These are phyloP conservation scores for Chlamydomonas asymmetrica DNA, from an alignment of 139 green algal species.

Conservation along the genomic window DNA sequence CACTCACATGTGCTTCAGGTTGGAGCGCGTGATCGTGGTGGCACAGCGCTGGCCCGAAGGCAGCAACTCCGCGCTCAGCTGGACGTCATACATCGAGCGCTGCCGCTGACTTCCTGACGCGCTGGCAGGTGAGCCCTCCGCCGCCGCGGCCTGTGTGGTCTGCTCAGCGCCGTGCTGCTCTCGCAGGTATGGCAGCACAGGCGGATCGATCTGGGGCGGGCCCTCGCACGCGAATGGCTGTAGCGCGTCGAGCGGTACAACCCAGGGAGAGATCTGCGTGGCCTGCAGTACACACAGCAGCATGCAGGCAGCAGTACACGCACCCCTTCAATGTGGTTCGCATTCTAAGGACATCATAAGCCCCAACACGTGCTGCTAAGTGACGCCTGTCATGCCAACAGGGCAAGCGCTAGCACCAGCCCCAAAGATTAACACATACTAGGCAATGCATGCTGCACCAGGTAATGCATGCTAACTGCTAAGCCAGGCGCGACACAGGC, in stretches of 20 bases:
- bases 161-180: neutral
- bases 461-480: neutral
- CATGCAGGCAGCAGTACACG: too few relatives aligned
- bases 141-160: too few relatives aligned
- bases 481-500: neutral
- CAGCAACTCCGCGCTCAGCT: slow-evolving; percentile 67
- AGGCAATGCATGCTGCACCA: neutral
- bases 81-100: slow-evolving; percentile 68
- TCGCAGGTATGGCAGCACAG: slow-evolving; percentile 79
- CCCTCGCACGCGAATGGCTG: slow-evolving; percentile 72
- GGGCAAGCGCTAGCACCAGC: too few relatives aligned
- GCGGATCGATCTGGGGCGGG: slow-evolving; percentile 56
- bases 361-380: too few relatives aligned
- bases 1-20: slow-evolving; percentile 76
- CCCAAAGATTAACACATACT: neutral
- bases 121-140: neutral
- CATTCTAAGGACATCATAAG: too few relatives aligned
- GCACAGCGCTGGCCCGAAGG: slow-evolving; percentile 13
- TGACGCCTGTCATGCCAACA: too few relatives aligned
- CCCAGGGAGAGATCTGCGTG: slow-evolving; percentile 87
- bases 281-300: slow-evolving; percentile 48
- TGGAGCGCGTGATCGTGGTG: slow-evolving; percentile 53
- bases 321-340: too few relatives aligned
- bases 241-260: slow-evolving; percentile 90
- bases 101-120: neutral